Percentiles rank a stretch among this genome's conserved stretches.
Evolutionary conservation across 1,284 basidiomycete species (phyloP).

Genomic region (Phellopilus nigrolimitatus): DNA sequence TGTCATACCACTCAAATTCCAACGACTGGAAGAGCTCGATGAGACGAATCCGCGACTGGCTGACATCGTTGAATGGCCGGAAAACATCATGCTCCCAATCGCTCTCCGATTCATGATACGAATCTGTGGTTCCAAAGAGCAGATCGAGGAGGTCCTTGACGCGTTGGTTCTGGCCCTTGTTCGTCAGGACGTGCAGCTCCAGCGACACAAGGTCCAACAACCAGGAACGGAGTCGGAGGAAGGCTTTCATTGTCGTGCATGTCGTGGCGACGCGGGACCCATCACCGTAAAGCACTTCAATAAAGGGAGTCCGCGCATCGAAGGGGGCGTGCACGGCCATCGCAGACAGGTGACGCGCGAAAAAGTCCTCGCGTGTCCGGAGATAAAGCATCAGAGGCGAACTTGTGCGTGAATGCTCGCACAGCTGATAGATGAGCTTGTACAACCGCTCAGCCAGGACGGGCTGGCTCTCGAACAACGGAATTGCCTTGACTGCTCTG

Average conservation of each 20-base stretch:
- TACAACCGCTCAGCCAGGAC: conserved; percentile 85
- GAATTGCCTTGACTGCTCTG: conserved; percentile 33
- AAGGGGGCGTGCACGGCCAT: conserved; percentile 62
- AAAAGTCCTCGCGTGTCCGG: conserved; percentile 86
- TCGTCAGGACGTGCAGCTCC: conserved; percentile 84
- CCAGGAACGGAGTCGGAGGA: conserved; percentile 79
- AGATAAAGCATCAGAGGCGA: conserved; percentile 84
- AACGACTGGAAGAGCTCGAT: conserved; percentile 85
- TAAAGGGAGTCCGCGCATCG: conserved; percentile 45
- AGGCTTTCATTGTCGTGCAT: conserved; percentile 69
- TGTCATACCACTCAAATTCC: conserved; percentile 86
- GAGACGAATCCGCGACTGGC: conserved; percentile 79
- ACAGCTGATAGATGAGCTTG: conserved; percentile 81
- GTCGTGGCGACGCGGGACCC: conserved; percentile 72
- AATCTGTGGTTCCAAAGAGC: conserved; percentile 63
- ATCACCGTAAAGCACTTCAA: conserved; percentile 71
- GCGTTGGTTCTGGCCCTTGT: conserved; percentile 67
- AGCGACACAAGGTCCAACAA: conserved; percentile 85
- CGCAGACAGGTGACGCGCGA: conserved; percentile 74
- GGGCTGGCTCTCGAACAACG: conserved; percentile 69
- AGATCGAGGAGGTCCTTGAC: conserved; percentile 69
- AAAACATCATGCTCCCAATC: conserved; percentile 47
- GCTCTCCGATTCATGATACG: conserved; percentile 37
- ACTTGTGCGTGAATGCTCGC: conserved; percentile 80
- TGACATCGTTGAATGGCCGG: conserved; percentile 62